These are phyloP conservation scores for Echites panduratus DNA, from an alignment of 257 asterid species.

Conservation along the genomic window DNA sequence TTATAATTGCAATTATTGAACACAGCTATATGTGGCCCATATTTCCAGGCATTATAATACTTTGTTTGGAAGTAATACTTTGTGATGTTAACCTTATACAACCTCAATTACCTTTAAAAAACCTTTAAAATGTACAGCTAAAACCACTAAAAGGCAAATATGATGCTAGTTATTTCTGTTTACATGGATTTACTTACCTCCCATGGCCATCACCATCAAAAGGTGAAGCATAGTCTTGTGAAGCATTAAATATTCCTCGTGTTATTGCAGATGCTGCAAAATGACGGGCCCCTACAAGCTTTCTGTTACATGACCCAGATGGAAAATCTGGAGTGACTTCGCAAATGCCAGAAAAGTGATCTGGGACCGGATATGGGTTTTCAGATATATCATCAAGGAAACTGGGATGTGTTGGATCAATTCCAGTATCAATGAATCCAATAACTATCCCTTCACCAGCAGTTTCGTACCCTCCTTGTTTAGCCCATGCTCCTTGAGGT, in stretches of 20 bases:
- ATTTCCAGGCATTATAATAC: background rate
- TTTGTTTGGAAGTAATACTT: background rate
- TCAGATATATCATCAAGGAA: constrained; percentile 61
- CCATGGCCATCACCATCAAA: constrained; percentile 98
- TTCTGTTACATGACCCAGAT: constrained; percentile 96
- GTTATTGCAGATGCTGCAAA: constrained; percentile 98
- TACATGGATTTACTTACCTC: constrained; percentile 55
- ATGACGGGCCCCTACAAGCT: constrained; percentile 97
- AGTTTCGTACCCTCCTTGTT: constrained; percentile 79
- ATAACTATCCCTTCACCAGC: constrained; percentile 97
- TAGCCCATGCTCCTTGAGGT: constrained; percentile 95
- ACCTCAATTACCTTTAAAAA: background rate
- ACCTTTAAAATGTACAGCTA: too few species aligned
- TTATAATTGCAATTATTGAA: too few species aligned
- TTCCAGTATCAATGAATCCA: constrained; percentile 91
- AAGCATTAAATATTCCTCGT: constrained; percentile 92
- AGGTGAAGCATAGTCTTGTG: constrained; percentile 95
- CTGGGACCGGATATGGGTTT: constrained; percentile 71
- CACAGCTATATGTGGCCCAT: too few species aligned
- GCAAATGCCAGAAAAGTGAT: constrained; percentile 85
- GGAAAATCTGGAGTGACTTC: constrained; percentile 96
- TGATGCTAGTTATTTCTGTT: background rate
- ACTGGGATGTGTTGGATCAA: constrained; percentile 92
- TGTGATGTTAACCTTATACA: background rate
- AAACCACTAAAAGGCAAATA: too few species aligned